Base-by-base conservation (phyloP, 192 early-diverging fungal species). In the Linnemannia zychae region DNA sequence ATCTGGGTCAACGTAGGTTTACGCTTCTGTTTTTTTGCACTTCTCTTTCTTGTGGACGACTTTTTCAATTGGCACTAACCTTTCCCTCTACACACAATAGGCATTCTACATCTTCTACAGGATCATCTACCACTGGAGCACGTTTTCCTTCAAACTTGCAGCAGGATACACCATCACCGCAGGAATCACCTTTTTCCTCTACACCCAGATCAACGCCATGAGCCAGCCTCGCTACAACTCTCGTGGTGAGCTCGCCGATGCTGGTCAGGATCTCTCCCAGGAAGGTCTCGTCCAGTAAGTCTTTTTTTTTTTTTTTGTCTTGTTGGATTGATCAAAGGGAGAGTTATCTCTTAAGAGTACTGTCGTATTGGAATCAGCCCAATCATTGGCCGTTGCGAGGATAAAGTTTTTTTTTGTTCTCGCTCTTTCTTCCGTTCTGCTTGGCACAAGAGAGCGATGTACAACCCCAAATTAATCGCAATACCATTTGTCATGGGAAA, bases 251-350 rank as follows among this genome's bases (percentile, higher is more conserved):
- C 69, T 92, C 16, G 63, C 22, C 3, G 81, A 80, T 77, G 81
- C 88, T 36, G 91, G 91, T 3, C 82, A 91, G 66, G 91, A 92
- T 88, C 83, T 92, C 11, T 88, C 87, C 49, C 84, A 89, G 49
- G 90, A 91, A 67, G 91, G 91, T 0, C 76, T 91, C 24, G 85
- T 87, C 22, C 90, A 89, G 89, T 90, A 88, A 88, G 87, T 88
- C 12, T 44, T 24, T 11, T 36, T 52, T 66, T 37, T 22, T 4
- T 57, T 36, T 15, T 57, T 38, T 33, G 52, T 53, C 6, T 47
- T 57, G 57, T 31, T 63, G n/a, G 49, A 15, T 49, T 15, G 12
- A 3, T n/a, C n/a, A 11, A 1, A 11, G 7, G 52, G 31, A 24
- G 57, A 0, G 24, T 63, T 63, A 63, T 63, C 57, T 63, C 28